Percentiles rank a stretch among this genome's conserved stretches.
These are phyloP conservation scores for Scheffersomyces insectosa DNA, from an alignment of 1,139 yeast species.

Conservation along the genomic window DNA sequence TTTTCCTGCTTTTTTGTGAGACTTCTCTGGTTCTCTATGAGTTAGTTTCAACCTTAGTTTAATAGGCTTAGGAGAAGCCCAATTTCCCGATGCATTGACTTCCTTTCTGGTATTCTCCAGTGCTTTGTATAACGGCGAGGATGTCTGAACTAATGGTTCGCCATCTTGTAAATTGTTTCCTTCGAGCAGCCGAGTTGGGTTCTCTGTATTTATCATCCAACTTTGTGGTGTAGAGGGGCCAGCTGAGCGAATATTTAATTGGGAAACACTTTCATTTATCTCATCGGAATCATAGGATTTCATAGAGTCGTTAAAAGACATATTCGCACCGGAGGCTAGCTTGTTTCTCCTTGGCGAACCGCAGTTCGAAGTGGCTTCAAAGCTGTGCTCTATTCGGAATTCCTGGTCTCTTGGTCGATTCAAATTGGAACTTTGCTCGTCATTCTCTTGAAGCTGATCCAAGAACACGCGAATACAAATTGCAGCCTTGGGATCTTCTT, in stretches of 20 bases:
- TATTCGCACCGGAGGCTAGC: no score
- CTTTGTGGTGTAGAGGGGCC: no score
- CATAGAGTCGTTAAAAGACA: no score
- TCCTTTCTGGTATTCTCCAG: no score
- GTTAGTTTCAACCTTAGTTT: no score
- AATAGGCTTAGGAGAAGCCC: no score
- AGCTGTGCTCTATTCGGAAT: conserved; percentile 9
- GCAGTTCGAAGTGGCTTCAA: background rate
- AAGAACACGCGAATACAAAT: background rate
- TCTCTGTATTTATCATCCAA: background rate
- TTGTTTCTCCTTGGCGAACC: no score
- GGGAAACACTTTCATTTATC: conserved; percentile 13
- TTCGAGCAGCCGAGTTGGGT: conserved; percentile 1
- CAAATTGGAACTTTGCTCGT: background rate
- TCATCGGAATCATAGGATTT: conserved; percentile 8
- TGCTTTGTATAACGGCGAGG: no score
- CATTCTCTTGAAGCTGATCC: background rate
- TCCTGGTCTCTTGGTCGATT: conserved; percentile 10
- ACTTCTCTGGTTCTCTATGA: no score
- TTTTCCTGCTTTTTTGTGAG: no score
- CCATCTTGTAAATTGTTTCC: conserved; percentile 2
- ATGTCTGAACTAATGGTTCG: background rate
- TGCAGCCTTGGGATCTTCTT: background rate
- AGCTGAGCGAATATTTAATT: conserved; percentile 7
- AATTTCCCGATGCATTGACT: no score